Evolutionary conservation across 768 basidiomycete genomes (phyloP).

Genomic region (Calocera cornea): DNA sequence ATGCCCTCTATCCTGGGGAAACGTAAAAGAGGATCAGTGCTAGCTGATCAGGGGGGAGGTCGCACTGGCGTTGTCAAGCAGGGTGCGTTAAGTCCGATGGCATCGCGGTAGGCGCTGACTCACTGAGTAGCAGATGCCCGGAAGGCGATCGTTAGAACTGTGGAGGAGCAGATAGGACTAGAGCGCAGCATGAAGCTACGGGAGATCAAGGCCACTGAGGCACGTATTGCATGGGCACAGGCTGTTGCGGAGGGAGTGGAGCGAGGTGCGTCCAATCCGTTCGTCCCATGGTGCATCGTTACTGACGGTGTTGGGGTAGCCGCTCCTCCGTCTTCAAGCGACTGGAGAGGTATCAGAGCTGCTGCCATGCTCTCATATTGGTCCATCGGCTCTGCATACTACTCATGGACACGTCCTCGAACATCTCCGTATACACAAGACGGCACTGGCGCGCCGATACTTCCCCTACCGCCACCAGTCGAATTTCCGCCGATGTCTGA

Average conservation of each 20-base stretch:
- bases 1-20: conserved; percentile 1
- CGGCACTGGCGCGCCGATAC: neutral
- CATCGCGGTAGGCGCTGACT: neutral
- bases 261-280: neutral
- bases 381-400: neutral
- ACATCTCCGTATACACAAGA: neutral
- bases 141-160: neutral
- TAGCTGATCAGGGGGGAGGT: neutral
- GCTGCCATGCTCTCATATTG: neutral
- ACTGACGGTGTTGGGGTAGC: neutral
- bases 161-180: neutral
- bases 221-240: neutral
- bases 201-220: neutral
- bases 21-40: neutral
- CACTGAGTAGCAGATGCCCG: neutral
- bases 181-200: neutral
- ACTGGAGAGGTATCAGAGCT: neutral
- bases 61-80: neutral
- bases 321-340: neutral
- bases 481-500: neutral
- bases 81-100: neutral
- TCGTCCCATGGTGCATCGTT: neutral
- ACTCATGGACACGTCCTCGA: neutral
- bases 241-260: neutral
- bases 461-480: neutral